Evolutionary conservation across 225 moss, liverwort and hornwort species (phyloP), one percentile per base, ranked within the genome.

Genomic region (Climacium dendroides): DNA sequence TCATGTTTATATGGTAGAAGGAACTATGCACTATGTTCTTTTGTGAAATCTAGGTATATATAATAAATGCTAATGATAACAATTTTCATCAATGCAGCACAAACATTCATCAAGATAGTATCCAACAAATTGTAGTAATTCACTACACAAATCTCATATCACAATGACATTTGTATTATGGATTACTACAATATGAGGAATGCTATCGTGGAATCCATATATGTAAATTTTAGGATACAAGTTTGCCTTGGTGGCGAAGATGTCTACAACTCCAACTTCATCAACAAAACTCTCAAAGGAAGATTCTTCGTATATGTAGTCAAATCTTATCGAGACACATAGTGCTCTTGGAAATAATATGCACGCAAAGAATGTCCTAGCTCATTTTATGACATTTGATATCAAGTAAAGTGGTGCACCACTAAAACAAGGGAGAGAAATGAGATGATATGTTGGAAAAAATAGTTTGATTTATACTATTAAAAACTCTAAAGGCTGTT

Each of bases 21-120:
- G 47, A 0, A 17, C 6, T 2, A 10, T 47, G 4, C 4, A 18
- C 18, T 29, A 73, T 29, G 1, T 10, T 10, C 15, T 71, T 43
- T 17, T 72, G 0, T 17, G 0, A 47, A 73, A 11, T 47, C 4
- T 19, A 1, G 7, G 4, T 15, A 15, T 0, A 28, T 43, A 3
- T 16, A 72, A 70, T 41, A 25, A 17, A 5, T 10, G 10, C 3
- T 28, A 45, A 10, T 72, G 10, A 17, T 45, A 29, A 0, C 28
- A 45, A 43, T 28, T 16, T 1, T 45, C 17, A 29, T 28, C 4
- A 10, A 72, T 17, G 29, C 72, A 45, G n/a, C 2, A 43, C 45
- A 72, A 28, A 72, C 6, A 28, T 45, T 72, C 10, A 72, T 45
- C 5, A 45, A 72, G 10, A 72, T 29, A 6, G 17, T 29, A 45